Percentiles rank a stretch among this genome's conserved stretches.
phyloP scores from a whole-genome alignment of 2,329 filamentous ascomycete species.

The Colletotrichum echinochloae region DNA sequence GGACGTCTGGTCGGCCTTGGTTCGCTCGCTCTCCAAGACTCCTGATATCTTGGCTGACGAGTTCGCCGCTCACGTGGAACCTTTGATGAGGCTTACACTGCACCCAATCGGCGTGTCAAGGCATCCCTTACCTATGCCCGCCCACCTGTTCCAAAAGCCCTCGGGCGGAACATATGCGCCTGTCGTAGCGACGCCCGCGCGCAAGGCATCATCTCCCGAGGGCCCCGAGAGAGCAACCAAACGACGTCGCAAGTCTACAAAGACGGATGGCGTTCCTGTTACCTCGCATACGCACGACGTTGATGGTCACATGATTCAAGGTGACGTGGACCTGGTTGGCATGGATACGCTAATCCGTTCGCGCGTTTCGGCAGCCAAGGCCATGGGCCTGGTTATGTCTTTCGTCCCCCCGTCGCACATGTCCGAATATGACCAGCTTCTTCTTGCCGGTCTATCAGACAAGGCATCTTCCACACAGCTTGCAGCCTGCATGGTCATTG shows the following conservation, averaged over 20 bases:
- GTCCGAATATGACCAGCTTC: conserved; percentile 72
- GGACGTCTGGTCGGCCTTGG: conserved; percentile 86
- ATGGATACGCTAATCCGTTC: conserved; percentile 89
- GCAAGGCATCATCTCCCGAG: conserved; percentile 65
- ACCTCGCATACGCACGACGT: conserved; percentile 88
- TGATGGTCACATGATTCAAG: conserved; percentile 97
- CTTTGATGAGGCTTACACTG: conserved; percentile 86
- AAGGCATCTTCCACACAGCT: conserved; percentile 88
- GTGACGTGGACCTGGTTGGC: conserved; percentile 94
- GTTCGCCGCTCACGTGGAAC: conserved; percentile 79
- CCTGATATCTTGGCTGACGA: conserved; percentile 76
- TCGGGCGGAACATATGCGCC: conserved; percentile 85
- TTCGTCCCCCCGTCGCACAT: conserved; percentile 74
- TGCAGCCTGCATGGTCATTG: conserved; percentile 83
- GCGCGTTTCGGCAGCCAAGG: conserved; percentile 86
- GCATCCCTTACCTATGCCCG: conserved; percentile 92
- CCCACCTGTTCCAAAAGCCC: conserved; percentile 88
- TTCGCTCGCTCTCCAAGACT: conserved; percentile 74
- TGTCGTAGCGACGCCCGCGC: conserved; percentile 57
- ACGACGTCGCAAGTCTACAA: conserved; percentile 86
- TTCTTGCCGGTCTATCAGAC: conserved; percentile 77
- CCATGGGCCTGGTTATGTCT: conserved; percentile 86
- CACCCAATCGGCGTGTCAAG: conserved; percentile 93
- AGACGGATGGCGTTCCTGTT: conserved; percentile 75
- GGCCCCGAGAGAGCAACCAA: conserved; percentile 74